A percentile compares a stretch with the other conserved stretches of the same genome.
These are phyloP conservation scores for Penicillium herquei DNA, from an alignment of 495 filamentous ascomycete species.

Conservation along the genomic window DNA sequence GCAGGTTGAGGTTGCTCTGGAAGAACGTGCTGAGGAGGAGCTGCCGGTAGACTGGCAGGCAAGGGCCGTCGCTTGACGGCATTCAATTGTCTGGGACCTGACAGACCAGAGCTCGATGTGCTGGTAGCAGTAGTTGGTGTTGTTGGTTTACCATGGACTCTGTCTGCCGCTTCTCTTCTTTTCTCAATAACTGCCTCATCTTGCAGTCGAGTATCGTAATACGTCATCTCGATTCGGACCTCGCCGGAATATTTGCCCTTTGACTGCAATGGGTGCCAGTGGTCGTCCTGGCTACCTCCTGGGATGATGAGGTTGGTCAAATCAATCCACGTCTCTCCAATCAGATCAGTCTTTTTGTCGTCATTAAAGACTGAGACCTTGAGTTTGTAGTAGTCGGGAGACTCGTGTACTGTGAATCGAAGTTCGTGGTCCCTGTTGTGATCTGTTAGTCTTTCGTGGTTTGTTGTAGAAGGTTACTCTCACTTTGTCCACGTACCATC, in stretches of 20 bases:
- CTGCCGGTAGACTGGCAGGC: slow-evolving; percentile 60
- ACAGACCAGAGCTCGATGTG: slow-evolving; percentile 30
- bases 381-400: slow-evolving; percentile 88
- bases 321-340: slow-evolving; percentile 88
- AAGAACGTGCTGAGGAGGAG: slow-evolving; percentile 22
- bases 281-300: slow-evolving; percentile 87
- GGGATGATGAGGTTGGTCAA: slow-evolving; percentile 76
- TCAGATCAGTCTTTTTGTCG: slow-evolving; percentile 92
- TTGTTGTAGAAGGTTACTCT: no score
- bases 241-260: slow-evolving; percentile 94
- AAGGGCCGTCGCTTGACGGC: slow-evolving; percentile 75
- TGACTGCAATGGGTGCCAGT: slow-evolving; percentile 84
- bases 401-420: slow-evolving; percentile 93
- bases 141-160: slow-evolving; percentile 22
- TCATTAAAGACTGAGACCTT: slow-evolving; percentile 98
- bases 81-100: slow-evolving; percentile 59
- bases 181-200: slow-evolving; percentile 60
- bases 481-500: slow-evolving; percentile 63
- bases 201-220: slow-evolving; percentile 86
- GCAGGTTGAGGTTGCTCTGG: slow-evolving; percentile 29
- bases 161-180: slow-evolving; percentile 46
- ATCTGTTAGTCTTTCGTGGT: no score
- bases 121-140: slow-evolving; percentile 11
- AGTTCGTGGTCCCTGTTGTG: slow-evolving; percentile 88
- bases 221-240: slow-evolving; percentile 92